These are phyloP conservation scores for Monilinia aucupariae DNA, from an alignment of 2,329 filamentous ascomycete genomes.

Conservation along the genomic window DNA sequence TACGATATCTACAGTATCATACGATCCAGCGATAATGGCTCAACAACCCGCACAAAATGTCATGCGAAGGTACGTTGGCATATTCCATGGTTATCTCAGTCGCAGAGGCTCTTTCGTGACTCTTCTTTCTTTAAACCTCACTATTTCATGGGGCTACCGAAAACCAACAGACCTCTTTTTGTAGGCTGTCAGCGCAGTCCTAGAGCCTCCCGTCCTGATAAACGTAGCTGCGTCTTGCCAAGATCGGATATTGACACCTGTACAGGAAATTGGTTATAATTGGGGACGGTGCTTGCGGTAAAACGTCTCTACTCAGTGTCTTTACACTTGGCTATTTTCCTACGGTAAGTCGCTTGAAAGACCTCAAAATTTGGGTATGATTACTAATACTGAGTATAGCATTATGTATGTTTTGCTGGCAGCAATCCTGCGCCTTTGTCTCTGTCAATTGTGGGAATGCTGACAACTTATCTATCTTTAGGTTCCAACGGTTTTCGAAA, in stretches of 20 bases:
- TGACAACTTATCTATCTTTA: conserved; percentile 43
- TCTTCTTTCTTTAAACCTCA: conserved; percentile 1
- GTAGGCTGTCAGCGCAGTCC: conserved; percentile 10
- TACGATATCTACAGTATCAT: conserved; percentile 7
- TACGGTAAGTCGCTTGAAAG: conserved; percentile 60
- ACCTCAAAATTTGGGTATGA: conserved; percentile 26
- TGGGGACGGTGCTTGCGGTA: conserved; percentile 94
- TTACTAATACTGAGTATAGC: conserved; percentile 39
- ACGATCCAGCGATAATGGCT: conserved; percentile 30
- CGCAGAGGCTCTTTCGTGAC: not conserved
- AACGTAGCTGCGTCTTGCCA: not conserved
- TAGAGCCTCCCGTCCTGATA: not conserved
- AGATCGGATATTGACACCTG: conserved; percentile 3
- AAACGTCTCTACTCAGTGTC: conserved; percentile 94
- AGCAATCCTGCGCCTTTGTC: not conserved
- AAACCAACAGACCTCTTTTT: not conserved
- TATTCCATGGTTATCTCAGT: not conserved
- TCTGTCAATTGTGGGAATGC: conserved; percentile 33
- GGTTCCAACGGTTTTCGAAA: conserved; percentile 98
- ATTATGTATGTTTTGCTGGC: conserved; percentile 39
- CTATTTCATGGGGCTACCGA: conserved; percentile 1
- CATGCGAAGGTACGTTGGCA: conserved; percentile 39
- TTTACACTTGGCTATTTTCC: conserved; percentile 98
- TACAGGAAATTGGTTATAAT: conserved; percentile 92
- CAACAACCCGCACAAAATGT: conserved; percentile 39